Evolutionary conservation across 441 rosid species (phyloP), one percentile per base, ranked within the genome.

Genomic region (Erodium moschatum): DNA sequence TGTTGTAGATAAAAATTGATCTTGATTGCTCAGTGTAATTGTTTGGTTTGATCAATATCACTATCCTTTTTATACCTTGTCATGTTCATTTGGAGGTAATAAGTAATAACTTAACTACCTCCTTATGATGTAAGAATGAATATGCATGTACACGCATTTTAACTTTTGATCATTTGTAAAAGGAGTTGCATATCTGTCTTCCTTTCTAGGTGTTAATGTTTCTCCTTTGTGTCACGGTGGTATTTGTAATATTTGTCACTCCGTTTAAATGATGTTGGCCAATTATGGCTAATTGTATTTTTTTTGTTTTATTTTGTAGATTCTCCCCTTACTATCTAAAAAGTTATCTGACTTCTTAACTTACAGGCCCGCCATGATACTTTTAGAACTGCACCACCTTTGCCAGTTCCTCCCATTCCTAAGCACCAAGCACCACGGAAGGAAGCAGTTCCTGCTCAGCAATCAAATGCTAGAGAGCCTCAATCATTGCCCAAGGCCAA

Each of bases 311-410:
- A 0, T 24, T 24, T 52, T 15, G 2, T 15, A 5, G 19, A 5
- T 16, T 52, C 60, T 15, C 4, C n/a, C 60, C n/a, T 52, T 52
- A 27, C 42, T 0, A 24, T 24, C 2, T 31, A 13, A 31, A 64
- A 5, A 31, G 44, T 64, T 12, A 15, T 52, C 7, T 68, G 21
- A 24, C 67, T 67, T 31, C 44, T 19, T 69, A 60, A 67, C 73
- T 72, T 82, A 81, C 91, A 95, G 99, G 86, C 84, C 71, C 82
- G 83, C 64, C 92, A 84, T 79, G 86, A 85, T 72, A 46, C 88
- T 65, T 69, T 79, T 54, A 85, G 80, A 72, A 8, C 89, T 35
- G 87, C 78, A 12, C 81, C 86, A 11, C 80, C 87, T 40, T 29
- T 86, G 74, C 92, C 94, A 54, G 77, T 70, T 73, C 86, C 92